phyloP scores from a whole-genome alignment of 2,329 filamentous ascomycete species.

The Xylariaceae sp. region DNA sequence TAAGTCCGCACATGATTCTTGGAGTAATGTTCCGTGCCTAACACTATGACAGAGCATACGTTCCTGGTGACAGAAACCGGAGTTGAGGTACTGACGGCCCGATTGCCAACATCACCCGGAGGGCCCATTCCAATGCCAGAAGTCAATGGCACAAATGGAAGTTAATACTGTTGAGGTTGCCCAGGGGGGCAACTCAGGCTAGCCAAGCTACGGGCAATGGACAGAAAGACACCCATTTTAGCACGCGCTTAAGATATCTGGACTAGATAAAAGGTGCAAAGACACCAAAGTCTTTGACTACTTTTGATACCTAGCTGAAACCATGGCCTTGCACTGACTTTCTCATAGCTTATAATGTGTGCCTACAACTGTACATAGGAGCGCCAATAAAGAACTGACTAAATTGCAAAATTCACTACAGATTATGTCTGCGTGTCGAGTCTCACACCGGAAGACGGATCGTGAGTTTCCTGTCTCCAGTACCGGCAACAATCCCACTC shows the following conservation, averaged over 20 bases:
- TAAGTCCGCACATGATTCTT: slow-evolving; percentile 40
- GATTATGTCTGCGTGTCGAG: too few relatives aligned
- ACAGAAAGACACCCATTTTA: background rate
- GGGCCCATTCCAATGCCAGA: slow-evolving; percentile 60
- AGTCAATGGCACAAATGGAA: slow-evolving; percentile 21
- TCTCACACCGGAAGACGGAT: too few relatives aligned
- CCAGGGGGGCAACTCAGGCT: background rate
- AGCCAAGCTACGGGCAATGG: background rate
- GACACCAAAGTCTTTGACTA: background rate
- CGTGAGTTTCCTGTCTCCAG: too few relatives aligned
- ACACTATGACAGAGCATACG: slow-evolving; percentile 62
- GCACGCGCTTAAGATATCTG: background rate
- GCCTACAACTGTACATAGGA: too few relatives aligned
- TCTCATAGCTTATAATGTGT: too few relatives aligned
- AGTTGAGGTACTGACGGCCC: slow-evolving; percentile 76
- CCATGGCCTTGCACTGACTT: background rate
- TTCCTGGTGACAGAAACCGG: slow-evolving; percentile 79
- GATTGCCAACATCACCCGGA: slow-evolving; percentile 68
- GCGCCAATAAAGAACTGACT: too few relatives aligned
- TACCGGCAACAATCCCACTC: too few relatives aligned
- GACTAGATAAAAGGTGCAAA: background rate
- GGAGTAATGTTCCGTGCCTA: background rate
- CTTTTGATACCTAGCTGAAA: background rate
- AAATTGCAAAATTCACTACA: too few relatives aligned
- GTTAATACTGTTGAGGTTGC: background rate